Base-by-base conservation (phyloP, 495 filamentous ascomycete species). In the Choiromyces venosus region DNA sequence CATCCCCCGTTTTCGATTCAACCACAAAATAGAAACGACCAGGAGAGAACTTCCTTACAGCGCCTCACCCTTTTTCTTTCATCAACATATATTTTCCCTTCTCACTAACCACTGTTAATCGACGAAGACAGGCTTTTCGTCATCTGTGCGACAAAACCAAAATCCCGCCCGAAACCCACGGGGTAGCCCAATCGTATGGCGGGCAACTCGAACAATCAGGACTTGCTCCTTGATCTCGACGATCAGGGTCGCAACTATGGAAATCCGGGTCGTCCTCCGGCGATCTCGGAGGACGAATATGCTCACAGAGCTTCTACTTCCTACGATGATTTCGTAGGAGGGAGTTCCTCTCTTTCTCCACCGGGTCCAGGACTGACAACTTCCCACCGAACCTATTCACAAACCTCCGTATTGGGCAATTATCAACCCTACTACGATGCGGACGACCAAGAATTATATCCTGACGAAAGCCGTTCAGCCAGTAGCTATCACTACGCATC, bases 281-380 rank as follows among this genome's bases (percentile, higher is more conserved):
- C 65, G 19, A 71, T 70, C 66, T 69, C 79, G 33, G 76, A 81
- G n/a, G 67, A 76, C 42, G 65, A 79, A 36, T 81, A 81, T 69
- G 74, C 66, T 2, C 82, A 89, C 71, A 91, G 95, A 71, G 91
- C 92, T 65, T 97, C 94, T 33, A 87, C 93, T 66, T 97, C 94
- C 40, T 97, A 97, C 82, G 95, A 98, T 85, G 89, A 93, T 69
- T 99, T 98, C 80, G 89, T 99, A 72, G 96, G 95, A 75, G 72
- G 83, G 39, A 66, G 73, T 39, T 65, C 70, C 14, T 72, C 67
- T 36, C 74, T 81, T 1, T 72, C 72, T 46, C 72, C 83, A 8
- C 73, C 75, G 8, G 37, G 8, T 40, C 70, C 70, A 19, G 69
- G 69, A 29, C 46, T 42, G 25, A 29, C 42, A 44, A 82, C 75